Conservation (phyloP, 495 filamentous ascomycete genomes). For the Hypoxylon cercidicola region DNA sequence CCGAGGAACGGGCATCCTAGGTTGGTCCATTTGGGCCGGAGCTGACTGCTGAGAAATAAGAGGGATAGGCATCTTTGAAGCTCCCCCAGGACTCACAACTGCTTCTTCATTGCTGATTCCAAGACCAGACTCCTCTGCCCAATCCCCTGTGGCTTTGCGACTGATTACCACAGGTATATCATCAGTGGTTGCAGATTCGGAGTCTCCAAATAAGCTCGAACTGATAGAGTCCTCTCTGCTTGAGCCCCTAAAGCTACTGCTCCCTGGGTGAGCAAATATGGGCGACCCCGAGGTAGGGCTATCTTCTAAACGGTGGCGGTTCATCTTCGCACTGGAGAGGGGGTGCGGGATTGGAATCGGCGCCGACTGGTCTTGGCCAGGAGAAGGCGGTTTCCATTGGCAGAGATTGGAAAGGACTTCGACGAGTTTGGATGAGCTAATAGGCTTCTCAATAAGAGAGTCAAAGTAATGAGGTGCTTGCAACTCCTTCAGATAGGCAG, state of each 20-base stretch:
- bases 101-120: conserved; percentile 71
- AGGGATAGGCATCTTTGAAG: conserved; percentile 56
- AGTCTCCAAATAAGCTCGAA: conserved; percentile 86
- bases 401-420: conserved; percentile 87
- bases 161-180: conserved; percentile 80
- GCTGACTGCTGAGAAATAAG: conserved; percentile 74
- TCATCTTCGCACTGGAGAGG: conserved; percentile 71
- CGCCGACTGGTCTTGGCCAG: conserved; percentile 57
- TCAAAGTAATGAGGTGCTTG: conserved; percentile 95
- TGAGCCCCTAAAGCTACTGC: conserved; percentile 78
- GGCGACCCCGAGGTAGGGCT: conserved; percentile 88
- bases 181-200: conserved; percentile 80
- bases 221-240: conserved; percentile 87
- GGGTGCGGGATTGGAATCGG: conserved; percentile 58
- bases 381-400: conserved; percentile 85
- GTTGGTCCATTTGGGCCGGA: conserved; percentile 68
- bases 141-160: conserved; percentile 74
- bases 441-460: conserved; percentile 92
- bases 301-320: conserved; percentile 71
- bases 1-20: conserved; percentile 63
- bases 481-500: conserved; percentile 95
- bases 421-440: conserved; percentile 85
- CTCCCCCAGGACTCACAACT: conserved; percentile 44
- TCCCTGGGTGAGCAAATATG: conserved; percentile 71
- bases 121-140: conserved; percentile 73